These are phyloP conservation scores for Pestalotiopsis sp. DNA, from an alignment of 2,329 filamentous ascomycete genomes.

Conservation along the genomic window DNA sequence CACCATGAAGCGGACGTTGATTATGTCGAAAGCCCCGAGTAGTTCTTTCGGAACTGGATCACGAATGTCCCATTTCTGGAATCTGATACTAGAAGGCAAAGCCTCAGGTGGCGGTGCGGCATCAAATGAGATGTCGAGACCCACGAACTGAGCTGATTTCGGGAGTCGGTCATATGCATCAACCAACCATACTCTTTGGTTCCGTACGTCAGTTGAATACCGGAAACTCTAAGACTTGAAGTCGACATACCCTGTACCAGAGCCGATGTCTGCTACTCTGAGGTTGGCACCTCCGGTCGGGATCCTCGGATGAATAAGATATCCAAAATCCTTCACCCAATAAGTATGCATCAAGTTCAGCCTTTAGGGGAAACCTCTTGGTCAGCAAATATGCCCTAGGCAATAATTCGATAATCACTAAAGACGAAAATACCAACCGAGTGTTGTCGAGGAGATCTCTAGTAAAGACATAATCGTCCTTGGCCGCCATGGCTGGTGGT, in stretches of 20 bases:
- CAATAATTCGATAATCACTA: not conserved
- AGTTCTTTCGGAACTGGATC: slow-evolving; percentile 19
- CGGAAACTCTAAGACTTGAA: not conserved
- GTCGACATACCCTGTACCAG: slow-evolving; percentile 19
- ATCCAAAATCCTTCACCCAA: slow-evolving; percentile 16
- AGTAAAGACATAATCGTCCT: slow-evolving; percentile 11
- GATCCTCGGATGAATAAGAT: slow-evolving; percentile 20
- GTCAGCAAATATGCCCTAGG: not conserved
- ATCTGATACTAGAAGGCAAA: slow-evolving; percentile 20
- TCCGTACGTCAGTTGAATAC: no score
- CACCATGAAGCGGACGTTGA: slow-evolving; percentile 24
- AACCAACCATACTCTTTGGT: slow-evolving; percentile 11
- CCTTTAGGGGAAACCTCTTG: not conserved
- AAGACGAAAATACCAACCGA: slow-evolving; percentile 7
- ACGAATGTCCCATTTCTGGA: slow-evolving; percentile 7
- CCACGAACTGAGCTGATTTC: slow-evolving; percentile 18
- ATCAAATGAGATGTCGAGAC: slow-evolving; percentile 24
- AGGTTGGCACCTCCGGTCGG: slow-evolving; percentile 12
- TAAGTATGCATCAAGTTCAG: slow-evolving; percentile 18
- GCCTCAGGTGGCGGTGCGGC: slow-evolving; percentile 17
- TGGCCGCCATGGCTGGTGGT: slow-evolving; percentile 10
- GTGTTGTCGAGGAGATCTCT: slow-evolving; percentile 13
- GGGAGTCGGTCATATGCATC: slow-evolving; percentile 12
- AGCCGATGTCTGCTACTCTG: slow-evolving; percentile 22
- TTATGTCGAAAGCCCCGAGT: slow-evolving; percentile 20